Conservation (phyloP, 345 rosid species). For the Fremontodendron californicum region DNA sequence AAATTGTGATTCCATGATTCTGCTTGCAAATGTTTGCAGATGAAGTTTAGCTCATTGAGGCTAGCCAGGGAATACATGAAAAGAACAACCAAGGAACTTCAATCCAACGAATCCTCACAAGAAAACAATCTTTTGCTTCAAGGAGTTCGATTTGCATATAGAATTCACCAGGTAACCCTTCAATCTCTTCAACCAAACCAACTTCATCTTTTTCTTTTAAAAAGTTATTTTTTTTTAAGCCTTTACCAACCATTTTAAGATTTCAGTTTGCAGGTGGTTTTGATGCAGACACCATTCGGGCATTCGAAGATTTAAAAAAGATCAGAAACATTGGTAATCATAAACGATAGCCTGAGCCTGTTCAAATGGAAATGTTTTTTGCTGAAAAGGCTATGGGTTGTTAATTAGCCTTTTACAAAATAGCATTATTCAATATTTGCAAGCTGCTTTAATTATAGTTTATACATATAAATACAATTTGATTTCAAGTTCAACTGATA, state of each 20-base stretch:
- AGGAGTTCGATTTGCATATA: constrained; percentile 76
- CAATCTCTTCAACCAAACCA: not conserved
- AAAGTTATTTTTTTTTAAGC: not conserved
- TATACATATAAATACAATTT: not conserved
- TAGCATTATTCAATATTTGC: not conserved
- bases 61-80: constrained; percentile 70
- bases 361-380: not conserved
- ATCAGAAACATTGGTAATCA: constrained; percentile 10
- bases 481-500: not conserved
- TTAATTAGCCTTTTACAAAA: not conserved
- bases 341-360: not conserved
- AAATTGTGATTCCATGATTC: not conserved
- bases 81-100: constrained; percentile 50
- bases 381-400: not conserved
- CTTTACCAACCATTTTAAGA: constrained; percentile 2
- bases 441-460: not conserved
- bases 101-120: constrained; percentile 24
- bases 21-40: constrained; percentile 36
- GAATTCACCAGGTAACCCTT: constrained; percentile 71
- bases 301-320: constrained; percentile 72
- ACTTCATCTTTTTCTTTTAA: not conserved
- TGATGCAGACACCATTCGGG: constrained; percentile 50
- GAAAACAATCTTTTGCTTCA: constrained; percentile 59
- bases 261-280: constrained; percentile 92
- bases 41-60: constrained; percentile 64